A percentile compares a stretch with the other conserved stretches of the same genome.
These are phyloP conservation scores for Aspergillus haitiensis DNA, from an alignment of 495 filamentous ascomycete species.

Conservation along the genomic window DNA sequence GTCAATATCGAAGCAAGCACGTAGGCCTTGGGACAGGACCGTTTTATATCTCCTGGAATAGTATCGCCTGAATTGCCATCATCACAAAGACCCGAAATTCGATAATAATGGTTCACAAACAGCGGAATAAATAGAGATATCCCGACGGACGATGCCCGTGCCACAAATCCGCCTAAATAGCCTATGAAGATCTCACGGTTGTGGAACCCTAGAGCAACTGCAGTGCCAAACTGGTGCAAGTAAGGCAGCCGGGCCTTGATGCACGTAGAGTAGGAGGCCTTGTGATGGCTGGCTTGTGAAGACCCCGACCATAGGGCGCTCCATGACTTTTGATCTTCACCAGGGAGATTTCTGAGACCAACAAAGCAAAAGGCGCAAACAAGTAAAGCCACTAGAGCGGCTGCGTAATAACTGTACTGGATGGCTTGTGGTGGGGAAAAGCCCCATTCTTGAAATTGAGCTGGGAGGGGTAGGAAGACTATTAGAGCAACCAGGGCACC, in stretches of 20 bases:
- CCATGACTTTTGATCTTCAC: constrained; percentile 76
- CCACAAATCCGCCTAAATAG: constrained; percentile 93
- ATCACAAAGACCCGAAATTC: constrained; percentile 73
- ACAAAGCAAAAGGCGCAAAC: constrained; percentile 75
- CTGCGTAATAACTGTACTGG: constrained; percentile 78
- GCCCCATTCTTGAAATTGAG: constrained; percentile 67
- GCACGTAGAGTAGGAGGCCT: constrained; percentile 5
- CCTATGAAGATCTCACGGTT: constrained; percentile 78
- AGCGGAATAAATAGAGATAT: constrained; percentile 94
- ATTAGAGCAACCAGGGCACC: constrained; percentile 81
- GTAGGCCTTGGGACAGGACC: constrained; percentile 80
- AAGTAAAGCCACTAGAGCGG: constrained; percentile 67
- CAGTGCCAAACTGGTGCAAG: constrained; percentile 54
- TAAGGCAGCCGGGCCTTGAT: constrained; percentile 30
- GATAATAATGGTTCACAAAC: constrained; percentile 86
- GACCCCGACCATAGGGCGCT: constrained; percentile 38
- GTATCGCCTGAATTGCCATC: constrained; percentile 55
- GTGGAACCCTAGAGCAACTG: constrained; percentile 68
- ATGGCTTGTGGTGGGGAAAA: constrained; percentile 68
- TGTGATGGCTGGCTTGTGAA: background rate
- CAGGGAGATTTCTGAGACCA: constrained; percentile 73
- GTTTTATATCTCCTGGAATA: constrained; percentile 63
- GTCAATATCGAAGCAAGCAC: constrained; percentile 80
- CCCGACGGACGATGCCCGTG: constrained; percentile 90
- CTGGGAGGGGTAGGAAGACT: constrained; percentile 83